A percentile compares a stretch with the other conserved stretches of the same genome.
These are phyloP conservation scores for Globisporangium viniferum DNA, from an alignment of 352 stramenopile species.

Conservation along the genomic window DNA sequence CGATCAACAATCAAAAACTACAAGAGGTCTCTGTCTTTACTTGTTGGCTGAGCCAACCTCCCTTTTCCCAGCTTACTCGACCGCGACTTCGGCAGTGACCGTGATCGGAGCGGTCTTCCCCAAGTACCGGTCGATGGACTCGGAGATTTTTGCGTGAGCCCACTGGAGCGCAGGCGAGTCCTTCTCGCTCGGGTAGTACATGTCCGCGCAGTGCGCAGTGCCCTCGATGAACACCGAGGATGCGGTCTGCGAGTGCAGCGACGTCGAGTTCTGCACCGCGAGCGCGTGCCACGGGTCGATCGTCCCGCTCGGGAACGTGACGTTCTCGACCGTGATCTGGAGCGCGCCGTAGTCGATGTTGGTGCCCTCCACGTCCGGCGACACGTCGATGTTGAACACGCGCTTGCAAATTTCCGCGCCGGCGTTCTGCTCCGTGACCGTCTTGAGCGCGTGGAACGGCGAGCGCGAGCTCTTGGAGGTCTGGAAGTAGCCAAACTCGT, in stretches of 20 bases:
- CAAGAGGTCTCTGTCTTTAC: too few species aligned
- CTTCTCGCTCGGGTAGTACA: constrained; percentile 66
- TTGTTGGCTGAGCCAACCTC: too few species aligned
- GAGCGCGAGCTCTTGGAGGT: constrained; percentile 55
- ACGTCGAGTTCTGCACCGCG: constrained; percentile 68
- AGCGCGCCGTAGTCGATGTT: constrained; percentile 79
- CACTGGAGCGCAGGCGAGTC: constrained; percentile 56
- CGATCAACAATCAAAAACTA: too few species aligned
- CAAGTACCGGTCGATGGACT: constrained; percentile 44
- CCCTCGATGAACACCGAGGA: constrained; percentile 76
- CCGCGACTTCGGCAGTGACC: neutral
- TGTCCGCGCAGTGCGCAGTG: constrained; percentile 79
- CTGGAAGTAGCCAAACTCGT: constrained; percentile 89
- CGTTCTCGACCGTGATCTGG: constrained; percentile 72
- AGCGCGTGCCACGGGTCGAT: constrained; percentile 86
- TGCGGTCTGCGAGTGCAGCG: constrained; percentile 49
- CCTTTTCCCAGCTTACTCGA: neutral
- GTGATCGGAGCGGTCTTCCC: constrained; percentile 1
- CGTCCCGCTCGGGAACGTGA: constrained; percentile 78
- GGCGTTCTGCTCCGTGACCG: constrained; percentile 67
- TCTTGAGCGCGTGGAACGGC: constrained; percentile 65
- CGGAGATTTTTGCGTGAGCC: constrained; percentile 65
- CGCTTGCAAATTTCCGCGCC: constrained; percentile 78
- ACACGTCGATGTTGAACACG: constrained; percentile 67
- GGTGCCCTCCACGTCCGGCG: constrained; percentile 52